A percentile compares a stretch with the other conserved stretches of the same genome.
phyloP scores from a whole-genome alignment of 345 rosid species.

The Reutealis trisperma region DNA sequence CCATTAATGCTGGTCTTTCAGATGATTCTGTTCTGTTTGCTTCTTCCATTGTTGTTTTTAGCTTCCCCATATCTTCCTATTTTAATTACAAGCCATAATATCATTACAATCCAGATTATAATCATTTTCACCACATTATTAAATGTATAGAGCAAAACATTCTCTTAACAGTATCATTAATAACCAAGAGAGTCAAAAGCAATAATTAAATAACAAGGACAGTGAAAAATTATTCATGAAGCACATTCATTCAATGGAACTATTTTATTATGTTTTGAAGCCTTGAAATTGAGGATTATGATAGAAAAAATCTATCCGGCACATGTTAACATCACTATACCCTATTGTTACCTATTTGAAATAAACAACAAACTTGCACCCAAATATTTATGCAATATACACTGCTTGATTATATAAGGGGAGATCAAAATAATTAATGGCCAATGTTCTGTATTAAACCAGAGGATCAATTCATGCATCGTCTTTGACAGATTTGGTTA shows the following conservation, averaged over 20 bases:
- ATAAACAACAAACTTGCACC: background rate
- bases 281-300: background rate
- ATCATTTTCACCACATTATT: background rate
- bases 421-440: background rate
- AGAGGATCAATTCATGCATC: background rate
- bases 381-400: background rate
- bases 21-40: conserved; percentile 27
- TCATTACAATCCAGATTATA: background rate
- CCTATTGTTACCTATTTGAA: background rate
- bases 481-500: background rate
- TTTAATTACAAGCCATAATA: conserved; percentile 12
- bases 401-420: background rate
- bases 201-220: background rate
- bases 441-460: background rate
- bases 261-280: background rate
- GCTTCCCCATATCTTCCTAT: conserved; percentile 58
- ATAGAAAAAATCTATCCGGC: background rate
- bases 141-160: background rate
- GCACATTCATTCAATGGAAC: background rate
- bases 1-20: conserved; percentile 16
- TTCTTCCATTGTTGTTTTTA: conserved; percentile 39
- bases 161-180: background rate
- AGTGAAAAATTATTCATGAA: background rate
- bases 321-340: background rate
- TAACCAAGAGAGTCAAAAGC: background rate